Base-by-base conservation (phyloP, 2,329 filamentous ascomycete genomes). In the Diaporthe citriasiana region DNA sequence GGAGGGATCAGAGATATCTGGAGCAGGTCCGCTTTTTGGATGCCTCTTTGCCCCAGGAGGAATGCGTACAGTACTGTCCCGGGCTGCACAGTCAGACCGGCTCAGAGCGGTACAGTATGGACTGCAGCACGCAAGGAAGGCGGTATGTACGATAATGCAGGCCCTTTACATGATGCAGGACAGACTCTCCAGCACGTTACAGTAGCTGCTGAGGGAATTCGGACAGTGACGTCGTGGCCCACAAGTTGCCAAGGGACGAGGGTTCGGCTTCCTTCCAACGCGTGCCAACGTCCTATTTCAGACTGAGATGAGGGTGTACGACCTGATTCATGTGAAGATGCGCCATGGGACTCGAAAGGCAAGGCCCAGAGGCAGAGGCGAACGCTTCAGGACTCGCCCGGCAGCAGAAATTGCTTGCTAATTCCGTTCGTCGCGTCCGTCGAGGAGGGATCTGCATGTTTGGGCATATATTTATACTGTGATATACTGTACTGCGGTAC, bases 301-400 rank as follows among this genome's bases (percentile, higher is more conserved):
- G n/a, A 25, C 59, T 38, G n/a, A 22, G 13, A 22, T 68, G 63
- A 68, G 33, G 63, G 47, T 68, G 63, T 53, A n/a, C n/a, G 47
- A 30, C 63, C 63, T 68, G 47, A 68, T 68, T 68, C 63, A 68
- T 68, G 63, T 53, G 63, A 68, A 53, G 63, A 53, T 68, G 63
- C 33, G 45, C 63, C 33, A 27, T 25, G 22, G 38, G 15, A 51
- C 45, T 66, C 45, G 27, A 22, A 12, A 13, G 45, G 45, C 63
- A 66, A 51, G 50, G 45, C 30, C 13, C 45, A 68, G 17, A 53
- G 30, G 47, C 63, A 27, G 17, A 33, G 12, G 63, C 47, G 13
- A 27, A 66, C 45, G 60, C 60, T 65, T 50, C 60, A 50, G 42
- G 27, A 33, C n/a, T 33, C 27, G 22, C 38, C 19, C 45, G 30